phyloP scores from a whole-genome alignment of 2,329 filamentous ascomycete genomes.

The Colletotrichum viniferum region DNA sequence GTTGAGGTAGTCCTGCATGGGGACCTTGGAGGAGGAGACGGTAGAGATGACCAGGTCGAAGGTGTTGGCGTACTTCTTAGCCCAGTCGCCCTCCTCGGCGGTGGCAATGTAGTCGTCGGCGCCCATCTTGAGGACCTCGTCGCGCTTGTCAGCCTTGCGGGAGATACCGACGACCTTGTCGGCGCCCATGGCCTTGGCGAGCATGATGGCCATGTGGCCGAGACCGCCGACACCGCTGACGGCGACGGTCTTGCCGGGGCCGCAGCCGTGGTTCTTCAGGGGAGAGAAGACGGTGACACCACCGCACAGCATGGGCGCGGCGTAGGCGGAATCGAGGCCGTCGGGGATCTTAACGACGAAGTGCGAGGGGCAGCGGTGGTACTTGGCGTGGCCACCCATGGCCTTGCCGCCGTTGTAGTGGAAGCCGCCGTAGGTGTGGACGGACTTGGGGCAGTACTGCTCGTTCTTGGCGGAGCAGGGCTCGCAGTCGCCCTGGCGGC shows the following conservation, averaged over 20 bases:
- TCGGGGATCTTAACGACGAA: constrained; percentile 59
- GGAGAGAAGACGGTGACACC: constrained; percentile 72
- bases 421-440: constrained; percentile 52
- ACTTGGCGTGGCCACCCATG: constrained; percentile 42
- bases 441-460: constrained; percentile 38
- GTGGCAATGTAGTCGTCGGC: constrained; percentile 54
- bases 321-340: constrained; percentile 40
- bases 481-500: constrained; percentile 34
- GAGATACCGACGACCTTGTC: constrained; percentile 66
- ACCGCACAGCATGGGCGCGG: constrained; percentile 72
- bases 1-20: constrained; percentile 63
- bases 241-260: constrained; percentile 70
- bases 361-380: constrained; percentile 37
- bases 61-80: constrained; percentile 50
- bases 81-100: constrained; percentile 58
- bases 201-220: constrained; percentile 72
- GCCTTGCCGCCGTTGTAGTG: constrained; percentile 36
- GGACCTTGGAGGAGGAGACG: constrained; percentile 46
- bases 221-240: constrained; percentile 72
- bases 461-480: constrained; percentile 45
- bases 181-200: constrained; percentile 70
- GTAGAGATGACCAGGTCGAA: constrained; percentile 66
- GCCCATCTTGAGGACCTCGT: constrained; percentile 61
- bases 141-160: constrained; percentile 54
- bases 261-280: constrained; percentile 64